Base-by-base conservation (phyloP, 495 filamentous ascomycete species). In the Xylaria longipes region DNA sequence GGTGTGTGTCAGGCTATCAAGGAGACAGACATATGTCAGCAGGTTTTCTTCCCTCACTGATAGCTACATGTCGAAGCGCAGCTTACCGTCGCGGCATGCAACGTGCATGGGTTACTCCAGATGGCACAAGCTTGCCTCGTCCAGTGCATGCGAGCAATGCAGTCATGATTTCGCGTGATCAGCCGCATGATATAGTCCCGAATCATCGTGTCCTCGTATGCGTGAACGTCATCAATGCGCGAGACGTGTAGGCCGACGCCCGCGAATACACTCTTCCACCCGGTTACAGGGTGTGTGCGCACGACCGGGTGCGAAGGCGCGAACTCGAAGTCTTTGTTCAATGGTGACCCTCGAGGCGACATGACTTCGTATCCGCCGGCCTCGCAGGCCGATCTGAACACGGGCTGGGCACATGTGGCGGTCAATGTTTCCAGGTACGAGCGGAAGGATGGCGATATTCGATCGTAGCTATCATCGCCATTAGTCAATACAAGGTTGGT, bases 221-320 rank as follows among this genome's bases (percentile, higher is more conserved):
- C 58, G 7, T 76, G 74, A 11, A 67, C 79, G 48, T 70, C 79
- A 69, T 83, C 73, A 68, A 85, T 84, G 20, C 77, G 75, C 25
- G 74, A 80, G 22, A 82, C 81, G 57, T 85, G 82, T 14, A 83
- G 68, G 0, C 81, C 83, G 5, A 81, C 78, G 20, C 80, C 82
- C 3, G 81, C 82, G 70, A 84, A 86, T 20, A 87, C 58, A 15
- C 78, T 73, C 74, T 87, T 87, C 84, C 83, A 84, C 4, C 82
- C 82, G 0, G 86, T 87, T 2, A 85, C 80, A 0, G 83, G 84
- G 68, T 87, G 82, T 5, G 86, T 86, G 46, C 84, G 78, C 25
- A 87, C 71, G 14, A 85, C 81, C 50, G 83, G 84, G 70, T 86
- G 84, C 15, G 72, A 72, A 3, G 81, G 80, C 41, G 76, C 68